Conservation (phyloP, 2,329 filamentous ascomycete species). For the Botrytis galanthina region DNA sequence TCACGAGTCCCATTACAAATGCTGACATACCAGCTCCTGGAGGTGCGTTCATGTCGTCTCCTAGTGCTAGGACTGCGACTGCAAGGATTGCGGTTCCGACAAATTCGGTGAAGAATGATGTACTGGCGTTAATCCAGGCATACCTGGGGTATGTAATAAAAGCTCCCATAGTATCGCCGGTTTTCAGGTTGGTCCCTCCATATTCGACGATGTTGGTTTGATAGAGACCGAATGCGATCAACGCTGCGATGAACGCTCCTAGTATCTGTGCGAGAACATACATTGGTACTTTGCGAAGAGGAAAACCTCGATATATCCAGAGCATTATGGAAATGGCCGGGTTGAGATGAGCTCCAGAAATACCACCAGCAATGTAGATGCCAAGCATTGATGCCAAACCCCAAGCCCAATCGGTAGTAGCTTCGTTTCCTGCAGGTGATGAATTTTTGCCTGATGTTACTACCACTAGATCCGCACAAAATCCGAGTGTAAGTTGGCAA, state of each 20-base stretch:
- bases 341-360: constrained; percentile 48
- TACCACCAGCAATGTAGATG: constrained; percentile 48
- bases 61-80: constrained; percentile 45
- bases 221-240: constrained; percentile 47
- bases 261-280: constrained; percentile 54
- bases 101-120: constrained; percentile 50
- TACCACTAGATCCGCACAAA: constrained; percentile 49
- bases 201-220: constrained; percentile 40
- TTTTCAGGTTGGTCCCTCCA: constrained; percentile 27
- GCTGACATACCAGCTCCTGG: constrained; percentile 52
- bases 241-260: constrained; percentile 49
- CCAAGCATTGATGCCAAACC: constrained; percentile 53
- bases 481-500: constrained; percentile 45
- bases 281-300: constrained; percentile 48
- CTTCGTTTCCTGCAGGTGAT: constrained; percentile 42
- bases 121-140: constrained; percentile 40
- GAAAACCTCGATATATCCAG: constrained; percentile 52
- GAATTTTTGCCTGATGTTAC: constrained; percentile 25
- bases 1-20: constrained; percentile 48
- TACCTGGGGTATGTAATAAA: constrained; percentile 48
- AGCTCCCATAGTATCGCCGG: constrained; percentile 39
- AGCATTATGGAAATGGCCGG: constrained; percentile 46
- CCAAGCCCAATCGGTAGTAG: constrained; percentile 49
- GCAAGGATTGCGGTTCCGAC: constrained; percentile 44
- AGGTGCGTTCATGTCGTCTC: constrained; percentile 48